phyloP scores from a whole-genome alignment of 345 rosid genomes.

The Linum trigynum region DNA sequence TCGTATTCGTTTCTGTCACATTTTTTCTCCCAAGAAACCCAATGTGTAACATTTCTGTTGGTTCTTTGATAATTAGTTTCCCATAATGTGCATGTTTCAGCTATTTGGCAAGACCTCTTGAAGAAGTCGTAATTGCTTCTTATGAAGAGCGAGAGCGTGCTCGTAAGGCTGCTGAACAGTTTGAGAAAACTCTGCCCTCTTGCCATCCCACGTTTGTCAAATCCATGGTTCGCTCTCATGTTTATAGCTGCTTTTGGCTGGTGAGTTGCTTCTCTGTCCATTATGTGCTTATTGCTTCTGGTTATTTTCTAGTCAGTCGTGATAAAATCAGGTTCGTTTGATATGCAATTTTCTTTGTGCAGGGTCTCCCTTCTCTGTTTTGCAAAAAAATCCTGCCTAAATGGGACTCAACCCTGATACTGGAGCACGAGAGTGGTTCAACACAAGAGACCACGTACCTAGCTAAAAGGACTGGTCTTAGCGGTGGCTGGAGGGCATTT shows the following conservation, averaged over 20 bases:
- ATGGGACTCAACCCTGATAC: slow-evolving; percentile 12
- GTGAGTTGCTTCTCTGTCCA: slow-evolving; percentile 23
- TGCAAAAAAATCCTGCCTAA: slow-evolving; percentile 32
- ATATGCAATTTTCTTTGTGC: neutral
- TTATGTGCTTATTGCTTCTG: neutral
- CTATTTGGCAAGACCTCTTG: slow-evolving; percentile 38
- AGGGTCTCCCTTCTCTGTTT: slow-evolving; percentile 39
- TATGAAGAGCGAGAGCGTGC: slow-evolving; percentile 34
- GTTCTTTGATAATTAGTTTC: neutral
- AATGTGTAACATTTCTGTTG: neutral
- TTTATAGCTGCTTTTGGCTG: slow-evolving; percentile 68
- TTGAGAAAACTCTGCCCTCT: slow-evolving; percentile 28
- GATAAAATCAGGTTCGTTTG: neutral
- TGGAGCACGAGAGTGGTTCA: slow-evolving; percentile 32
- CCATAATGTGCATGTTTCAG: slow-evolving; percentile 16
- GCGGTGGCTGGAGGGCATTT: slow-evolving; percentile 50
- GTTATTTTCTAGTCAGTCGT: neutral
- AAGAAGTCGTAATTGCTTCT: slow-evolving; percentile 39
- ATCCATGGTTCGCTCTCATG: slow-evolving; percentile 66
- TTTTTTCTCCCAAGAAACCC: neutral
- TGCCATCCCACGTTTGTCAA: slow-evolving; percentile 46
- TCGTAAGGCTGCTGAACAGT: slow-evolving; percentile 33
- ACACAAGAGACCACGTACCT: slow-evolving; percentile 24
- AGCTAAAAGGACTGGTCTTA: slow-evolving; percentile 27
- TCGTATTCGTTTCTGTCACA: neutral